Percentiles rank a stretch among this genome's conserved stretches.
These are phyloP conservation scores for Starmera quercuum DNA, from an alignment of 805 yeast species.

Conservation along the genomic window DNA sequence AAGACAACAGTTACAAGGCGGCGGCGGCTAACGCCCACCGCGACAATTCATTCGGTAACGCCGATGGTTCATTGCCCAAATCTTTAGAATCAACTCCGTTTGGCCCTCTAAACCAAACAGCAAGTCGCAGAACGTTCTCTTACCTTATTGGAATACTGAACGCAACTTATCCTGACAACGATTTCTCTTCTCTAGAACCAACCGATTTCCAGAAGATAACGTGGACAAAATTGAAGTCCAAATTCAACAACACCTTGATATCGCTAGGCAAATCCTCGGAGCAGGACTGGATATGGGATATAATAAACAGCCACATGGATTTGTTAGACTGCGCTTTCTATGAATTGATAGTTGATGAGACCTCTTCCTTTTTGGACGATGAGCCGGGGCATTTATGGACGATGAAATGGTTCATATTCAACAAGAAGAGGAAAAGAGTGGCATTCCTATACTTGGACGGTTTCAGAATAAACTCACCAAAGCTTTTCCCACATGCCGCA, in stretches of 20 bases:
- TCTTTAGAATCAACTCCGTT: constrained; percentile 54
- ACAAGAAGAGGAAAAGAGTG: constrained; percentile 86
- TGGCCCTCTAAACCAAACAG: constrained; percentile 83
- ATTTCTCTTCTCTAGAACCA: constrained; percentile 83
- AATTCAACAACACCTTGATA: constrained; percentile 71
- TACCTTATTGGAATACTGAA: constrained; percentile 85
- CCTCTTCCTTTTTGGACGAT: constrained; percentile 26
- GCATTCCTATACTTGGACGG: constrained; percentile 74
- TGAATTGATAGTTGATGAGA: constrained; percentile 49
- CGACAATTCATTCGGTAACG: background rate
- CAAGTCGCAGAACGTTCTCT: constrained; percentile 84
- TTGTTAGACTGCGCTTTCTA: constrained; percentile 47
- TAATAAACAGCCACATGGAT: constrained; percentile 75
- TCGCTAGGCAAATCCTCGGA: constrained; percentile 53
- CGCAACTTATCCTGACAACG: constrained; percentile 94
- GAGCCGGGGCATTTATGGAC: constrained; percentile 35
- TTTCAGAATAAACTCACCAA: constrained; percentile 29
- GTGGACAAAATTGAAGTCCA: constrained; percentile 43
- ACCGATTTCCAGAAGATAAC: constrained; percentile 51
- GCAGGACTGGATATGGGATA: constrained; percentile 72
- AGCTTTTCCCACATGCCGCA: constrained; percentile 23
- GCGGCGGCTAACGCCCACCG: background rate
- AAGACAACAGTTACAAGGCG: constrained; percentile 7
- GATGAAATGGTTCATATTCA: constrained; percentile 84
- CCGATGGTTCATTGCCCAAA: constrained; percentile 4